Evolutionary conservation across 495 filamentous ascomycete species (phyloP).

Genomic region (Penicillium odoratum): DNA sequence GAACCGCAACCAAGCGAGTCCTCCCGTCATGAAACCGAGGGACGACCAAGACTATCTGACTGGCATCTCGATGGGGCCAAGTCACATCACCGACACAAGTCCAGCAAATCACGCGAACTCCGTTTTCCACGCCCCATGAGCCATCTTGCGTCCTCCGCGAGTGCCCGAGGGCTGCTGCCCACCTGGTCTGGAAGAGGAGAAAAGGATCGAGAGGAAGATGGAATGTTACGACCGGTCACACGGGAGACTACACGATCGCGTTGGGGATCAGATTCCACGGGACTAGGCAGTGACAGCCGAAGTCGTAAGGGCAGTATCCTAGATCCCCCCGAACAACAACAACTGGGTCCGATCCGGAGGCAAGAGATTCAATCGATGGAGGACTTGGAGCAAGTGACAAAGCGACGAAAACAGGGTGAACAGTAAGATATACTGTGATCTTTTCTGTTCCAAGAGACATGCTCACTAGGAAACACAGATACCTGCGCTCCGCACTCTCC

Average conservation of each 20-base stretch:
- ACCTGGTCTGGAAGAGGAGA: constrained; percentile 35
- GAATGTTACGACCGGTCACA: constrained; percentile 33
- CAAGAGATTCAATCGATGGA: constrained; percentile 42
- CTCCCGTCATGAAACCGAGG: constrained; percentile 1
- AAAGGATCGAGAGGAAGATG: constrained; percentile 39
- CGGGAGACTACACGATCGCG: constrained; percentile 35
- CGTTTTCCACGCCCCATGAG: constrained; percentile 42
- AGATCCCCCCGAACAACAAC: constrained; percentile 31
- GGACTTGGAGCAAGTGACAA: constrained; percentile 42
- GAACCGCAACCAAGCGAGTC: constrained; percentile 10
- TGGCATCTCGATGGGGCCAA: constrained; percentile 23
- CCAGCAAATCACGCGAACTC: constrained; percentile 40
- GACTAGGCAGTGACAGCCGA: constrained; percentile 15
- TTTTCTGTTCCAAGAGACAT: background rate
- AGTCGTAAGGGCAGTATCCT: constrained; percentile 37
- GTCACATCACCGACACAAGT: constrained; percentile 27
- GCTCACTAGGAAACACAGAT: constrained; percentile 24
- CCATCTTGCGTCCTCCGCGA: constrained; percentile 36
- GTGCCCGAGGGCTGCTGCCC: constrained; percentile 35
- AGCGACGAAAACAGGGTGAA: constrained; percentile 46
- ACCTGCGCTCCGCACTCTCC: constrained; percentile 37
- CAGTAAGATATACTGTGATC: constrained; percentile 32
- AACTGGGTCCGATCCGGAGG: constrained; percentile 29
- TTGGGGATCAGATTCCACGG: constrained; percentile 38
- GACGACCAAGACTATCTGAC: constrained; percentile 1